phyloP scores from a whole-genome alignment of 2,329 filamentous ascomycete genomes.

The Alternaria postmessia region DNA sequence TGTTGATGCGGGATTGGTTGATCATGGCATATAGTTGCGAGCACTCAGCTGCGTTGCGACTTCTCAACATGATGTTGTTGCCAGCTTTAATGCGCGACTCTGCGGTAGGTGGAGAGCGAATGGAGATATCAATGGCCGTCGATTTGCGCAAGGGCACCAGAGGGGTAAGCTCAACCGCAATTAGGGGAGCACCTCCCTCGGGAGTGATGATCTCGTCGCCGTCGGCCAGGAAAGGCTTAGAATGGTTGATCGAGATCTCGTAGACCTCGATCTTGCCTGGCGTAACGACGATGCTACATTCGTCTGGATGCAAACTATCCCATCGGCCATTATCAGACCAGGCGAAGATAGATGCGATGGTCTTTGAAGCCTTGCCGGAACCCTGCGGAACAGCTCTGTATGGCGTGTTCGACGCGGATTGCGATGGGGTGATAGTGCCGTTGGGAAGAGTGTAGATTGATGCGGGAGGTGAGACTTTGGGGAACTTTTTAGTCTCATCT shows the following conservation, averaged over 20 bases:
- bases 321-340: conserved; percentile 69
- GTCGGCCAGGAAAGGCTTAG: conserved; percentile 51
- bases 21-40: conserved; percentile 84
- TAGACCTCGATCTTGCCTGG: conserved; percentile 72
- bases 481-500: conserved; percentile 48
- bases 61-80: conserved; percentile 91
- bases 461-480: conserved; percentile 54
- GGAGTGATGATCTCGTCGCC: conserved; percentile 50
- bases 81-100: conserved; percentile 73
- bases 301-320: conserved; percentile 67
- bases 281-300: conserved; percentile 69
- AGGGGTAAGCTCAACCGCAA: conserved; percentile 86
- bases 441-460: conserved; percentile 51
- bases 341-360: conserved; percentile 67
- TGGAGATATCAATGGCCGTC: conserved; percentile 91
- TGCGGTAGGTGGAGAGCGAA: conserved; percentile 81
- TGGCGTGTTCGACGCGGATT: conserved; percentile 80
- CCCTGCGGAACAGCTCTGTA: conserved; percentile 64
- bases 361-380: conserved; percentile 61
- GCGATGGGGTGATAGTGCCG: conserved; percentile 75
- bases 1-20: conserved; percentile 88
- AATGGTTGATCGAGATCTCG: conserved; percentile 61
- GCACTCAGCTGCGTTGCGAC: conserved; percentile 78
- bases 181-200: conserved; percentile 58
- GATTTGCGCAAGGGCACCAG: conserved; percentile 89